Conservation (phyloP, 495 filamentous ascomycete species). For the Aspergillus panamensis region DNA sequence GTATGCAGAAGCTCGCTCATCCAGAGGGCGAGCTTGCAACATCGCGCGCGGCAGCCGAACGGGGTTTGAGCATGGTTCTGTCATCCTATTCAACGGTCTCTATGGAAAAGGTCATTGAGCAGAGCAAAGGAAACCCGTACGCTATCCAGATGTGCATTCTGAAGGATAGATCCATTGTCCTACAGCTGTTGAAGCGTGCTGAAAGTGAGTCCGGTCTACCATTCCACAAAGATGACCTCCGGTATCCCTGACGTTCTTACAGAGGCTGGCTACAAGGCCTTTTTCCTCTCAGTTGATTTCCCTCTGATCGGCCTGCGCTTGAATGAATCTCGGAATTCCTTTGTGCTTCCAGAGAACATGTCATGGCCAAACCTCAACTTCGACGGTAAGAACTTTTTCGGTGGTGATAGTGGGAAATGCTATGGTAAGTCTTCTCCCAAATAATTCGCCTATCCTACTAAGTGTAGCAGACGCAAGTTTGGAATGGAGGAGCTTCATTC, state of each 20-base stretch:
- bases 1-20: slow-evolving; percentile 80
- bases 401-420: no score
- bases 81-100: slow-evolving; percentile 51
- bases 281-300: slow-evolving; percentile 93
- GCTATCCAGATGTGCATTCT: slow-evolving; percentile 87
- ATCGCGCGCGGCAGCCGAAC: slow-evolving; percentile 72
- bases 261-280: slow-evolving; percentile 78
- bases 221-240: no score
- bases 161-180: slow-evolving; percentile 80
- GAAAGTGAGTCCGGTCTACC: slow-evolving; percentile 60
- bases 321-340: slow-evolving; percentile 46
- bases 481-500: slow-evolving; percentile 76
- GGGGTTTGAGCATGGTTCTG: slow-evolving; percentile 59
- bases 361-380: slow-evolving; percentile 29
- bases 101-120: slow-evolving; percentile 49
- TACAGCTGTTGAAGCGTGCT: slow-evolving; percentile 80
- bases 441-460: no score
- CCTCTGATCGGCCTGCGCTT: slow-evolving; percentile 69
- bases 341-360: slow-evolving; percentile 37
- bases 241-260: no score
- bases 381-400: slow-evolving; percentile 16
- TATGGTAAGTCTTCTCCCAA: slow-evolving; percentile 37
- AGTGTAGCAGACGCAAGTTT: slow-evolving; percentile 76
- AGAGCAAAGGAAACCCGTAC: slow-evolving; percentile 42
- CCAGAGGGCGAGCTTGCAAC: slow-evolving; percentile 80